Conservation (phyloP, 192 early-diverging fungal genomes). For the Martensiomyces pterosporus region DNA sequence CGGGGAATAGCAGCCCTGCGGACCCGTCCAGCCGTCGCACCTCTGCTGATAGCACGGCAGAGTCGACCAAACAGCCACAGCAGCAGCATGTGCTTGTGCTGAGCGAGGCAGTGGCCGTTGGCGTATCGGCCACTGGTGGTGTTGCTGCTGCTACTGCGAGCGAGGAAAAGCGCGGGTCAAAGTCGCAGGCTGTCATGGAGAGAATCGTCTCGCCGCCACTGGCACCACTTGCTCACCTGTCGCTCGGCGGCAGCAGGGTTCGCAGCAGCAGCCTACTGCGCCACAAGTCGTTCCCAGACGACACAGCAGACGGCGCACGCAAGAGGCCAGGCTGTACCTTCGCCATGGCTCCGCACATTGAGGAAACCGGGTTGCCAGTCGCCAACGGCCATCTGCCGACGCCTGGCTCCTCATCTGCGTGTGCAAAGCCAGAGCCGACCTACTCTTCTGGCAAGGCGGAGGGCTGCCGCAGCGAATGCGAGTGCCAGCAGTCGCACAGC, state of each 20-base stretch:
- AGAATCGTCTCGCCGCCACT: background rate
- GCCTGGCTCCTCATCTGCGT: too few relatives aligned
- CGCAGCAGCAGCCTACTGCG: conserved; percentile 31
- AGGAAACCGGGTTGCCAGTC: too few relatives aligned
- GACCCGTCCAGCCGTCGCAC: conserved; percentile 4
- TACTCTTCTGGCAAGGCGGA: too few relatives aligned
- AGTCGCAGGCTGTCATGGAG: background rate
- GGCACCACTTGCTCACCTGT: background rate
- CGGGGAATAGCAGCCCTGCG: conserved; percentile 6
- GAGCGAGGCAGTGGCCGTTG: too few relatives aligned
- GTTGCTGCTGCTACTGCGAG: too few relatives aligned
- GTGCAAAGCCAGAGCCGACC: too few relatives aligned
- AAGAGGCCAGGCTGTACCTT: background rate
- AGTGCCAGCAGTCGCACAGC: conserved; percentile 5
- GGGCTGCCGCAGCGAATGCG: background rate
- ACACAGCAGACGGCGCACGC: background rate
- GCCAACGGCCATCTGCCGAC: too few relatives aligned
- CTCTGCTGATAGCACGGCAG: conserved; percentile 13
- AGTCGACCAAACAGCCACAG: too few relatives aligned
- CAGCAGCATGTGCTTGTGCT: too few relatives aligned
- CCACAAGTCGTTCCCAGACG: conserved; percentile 24
- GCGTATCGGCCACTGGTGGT: too few relatives aligned
- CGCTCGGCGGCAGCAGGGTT: conserved; percentile 3
- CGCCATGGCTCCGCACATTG: background rate
- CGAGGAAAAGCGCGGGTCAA: background rate